Evolutionary conservation across 106 monocot genomes (phyloP), one percentile per base, ranked within the genome.

Genomic region (Apostasia shenzhenica): DNA sequence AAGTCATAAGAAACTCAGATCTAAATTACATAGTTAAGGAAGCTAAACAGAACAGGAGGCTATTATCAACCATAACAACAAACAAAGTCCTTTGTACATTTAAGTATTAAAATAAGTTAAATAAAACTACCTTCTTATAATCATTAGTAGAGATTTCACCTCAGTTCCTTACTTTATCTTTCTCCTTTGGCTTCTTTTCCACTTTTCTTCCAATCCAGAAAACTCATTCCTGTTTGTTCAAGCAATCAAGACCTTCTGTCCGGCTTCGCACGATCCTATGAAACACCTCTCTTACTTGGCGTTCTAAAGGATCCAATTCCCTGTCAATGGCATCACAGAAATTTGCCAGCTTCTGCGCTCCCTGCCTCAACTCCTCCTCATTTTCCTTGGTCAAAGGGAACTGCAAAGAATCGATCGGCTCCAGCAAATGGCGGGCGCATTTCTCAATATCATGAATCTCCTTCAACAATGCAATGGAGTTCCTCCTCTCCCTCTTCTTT

Each of bases 241-340:
- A 52, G 65, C 43, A 69, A 50, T 86, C 85, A 5, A 90, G 80
- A 12, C 77, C 78, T 49, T 90, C 90, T 1, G 81, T 86, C 40
- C 90, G 53, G 75, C 78, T 90, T 11, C 78, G 62, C 54, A 86
- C 83, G 44, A 86, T 75, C 67, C 86, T 54, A 68, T 83, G 74
- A 55, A 90, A 90, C 55, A 90, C 73, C 66, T 86, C 90, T 64
- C 86, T 80, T 48, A 86, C 85, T 55, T 86, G 90, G 47, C 66
- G 68, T 68, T 90, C 86, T 54, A 90, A 72, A 6, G 78, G 83
- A 8, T 81, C 83, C 47, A 90, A 54, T 11, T 81, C 90, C 0
- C 83, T 75, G 47, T 86, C 86, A 12, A 90, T 39, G n/a, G 67
- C 53, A 12, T 55, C 62, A 57, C 80, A 72, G 38, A 86, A 73